A percentile compares a stretch with the other conserved stretches of the same genome.
These are phyloP conservation scores for Dothideomycetes sp. DNA, from an alignment of 2,329 filamentous ascomycete species.

Conservation along the genomic window DNA sequence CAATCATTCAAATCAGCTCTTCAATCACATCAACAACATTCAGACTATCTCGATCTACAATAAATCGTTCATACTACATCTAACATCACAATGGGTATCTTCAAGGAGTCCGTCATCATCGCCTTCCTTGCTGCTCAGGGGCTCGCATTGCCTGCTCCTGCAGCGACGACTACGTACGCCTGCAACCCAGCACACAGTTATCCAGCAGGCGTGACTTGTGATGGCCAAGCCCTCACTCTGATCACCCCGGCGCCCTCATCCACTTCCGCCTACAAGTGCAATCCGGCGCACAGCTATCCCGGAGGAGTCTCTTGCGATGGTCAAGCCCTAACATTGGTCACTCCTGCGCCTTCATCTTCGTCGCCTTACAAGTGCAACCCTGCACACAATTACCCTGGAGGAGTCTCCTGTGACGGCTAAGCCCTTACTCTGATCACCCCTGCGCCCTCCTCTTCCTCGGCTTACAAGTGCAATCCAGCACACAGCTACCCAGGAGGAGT, in stretches of 20 bases:
- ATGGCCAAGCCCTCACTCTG: constrained; percentile 10
- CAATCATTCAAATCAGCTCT: too few species aligned
- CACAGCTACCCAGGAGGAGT: constrained; percentile 1
- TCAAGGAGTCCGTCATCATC: constrained; percentile 6
- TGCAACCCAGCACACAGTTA: constrained; percentile 15
- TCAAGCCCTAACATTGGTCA: constrained; percentile 1
- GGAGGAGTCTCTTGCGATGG: background rate
- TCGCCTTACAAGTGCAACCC: constrained; percentile 2
- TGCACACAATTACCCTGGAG: constrained; percentile 3
- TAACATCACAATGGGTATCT: too few species aligned
- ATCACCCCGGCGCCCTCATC: constrained; percentile 10
- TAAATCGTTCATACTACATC: too few species aligned
- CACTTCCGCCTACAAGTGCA: constrained; percentile 2
- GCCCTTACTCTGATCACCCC: constrained; percentile 5
- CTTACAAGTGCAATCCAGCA: constrained; percentile 4
- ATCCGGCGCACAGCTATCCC: constrained; percentile 5
- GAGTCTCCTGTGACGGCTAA: background rate
- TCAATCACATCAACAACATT: too few species aligned
- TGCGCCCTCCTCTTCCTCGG: background rate
- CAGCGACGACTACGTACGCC: constrained; percentile 8
- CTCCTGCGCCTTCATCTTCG: background rate
- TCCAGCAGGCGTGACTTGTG: constrained; percentile 7
- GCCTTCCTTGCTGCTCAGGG: constrained; percentile 7
- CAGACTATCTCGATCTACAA: too few species aligned
- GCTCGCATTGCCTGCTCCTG: constrained; percentile 1